Evolutionary conservation across 23 red algal species (phyloP).

Genomic region (Cyanidiococcus yangmingshanensis): DNA sequence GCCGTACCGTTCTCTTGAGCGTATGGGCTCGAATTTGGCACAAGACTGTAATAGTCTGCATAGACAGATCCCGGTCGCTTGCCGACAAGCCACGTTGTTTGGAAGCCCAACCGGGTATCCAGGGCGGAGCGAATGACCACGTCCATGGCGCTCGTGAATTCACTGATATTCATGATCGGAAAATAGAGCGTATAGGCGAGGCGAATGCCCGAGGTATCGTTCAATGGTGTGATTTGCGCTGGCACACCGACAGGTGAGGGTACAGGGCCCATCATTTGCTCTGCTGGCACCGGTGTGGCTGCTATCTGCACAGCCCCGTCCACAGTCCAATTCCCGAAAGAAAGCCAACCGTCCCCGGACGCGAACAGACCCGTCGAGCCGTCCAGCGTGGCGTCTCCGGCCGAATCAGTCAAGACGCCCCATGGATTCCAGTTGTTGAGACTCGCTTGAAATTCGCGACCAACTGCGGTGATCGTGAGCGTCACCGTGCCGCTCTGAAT

Average conservation of each 20-base stretch:
- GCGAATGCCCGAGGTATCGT: not conserved
- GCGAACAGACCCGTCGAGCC: not conserved
- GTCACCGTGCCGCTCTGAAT: not conserved
- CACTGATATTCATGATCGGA: not conserved
- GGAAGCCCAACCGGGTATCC: not conserved
- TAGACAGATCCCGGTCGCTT: not conserved
- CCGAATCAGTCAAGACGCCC: not conserved
- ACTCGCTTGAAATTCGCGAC: not conserved
- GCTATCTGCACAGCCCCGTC: not conserved
- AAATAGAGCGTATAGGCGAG: not conserved
- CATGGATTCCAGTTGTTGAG: not conserved
- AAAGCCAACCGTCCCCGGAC: not conserved
- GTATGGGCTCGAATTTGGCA: not conserved
- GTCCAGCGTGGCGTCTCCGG: not conserved
- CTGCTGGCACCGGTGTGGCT: not conserved
- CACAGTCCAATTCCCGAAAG: constrained; percentile 9
- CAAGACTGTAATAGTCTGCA: not conserved
- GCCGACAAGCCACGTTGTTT: not conserved
- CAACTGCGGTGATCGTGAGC: not conserved
- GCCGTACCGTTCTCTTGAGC: not conserved
- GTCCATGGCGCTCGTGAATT: not conserved
- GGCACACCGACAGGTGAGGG: not conserved
- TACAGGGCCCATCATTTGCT: not conserved
- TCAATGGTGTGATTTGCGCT: not conserved
- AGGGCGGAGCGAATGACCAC: not conserved